These are phyloP conservation scores for Zygosaccharomyces lentus DNA, from an alignment of 805 yeast genomes.

Conservation along the genomic window DNA sequence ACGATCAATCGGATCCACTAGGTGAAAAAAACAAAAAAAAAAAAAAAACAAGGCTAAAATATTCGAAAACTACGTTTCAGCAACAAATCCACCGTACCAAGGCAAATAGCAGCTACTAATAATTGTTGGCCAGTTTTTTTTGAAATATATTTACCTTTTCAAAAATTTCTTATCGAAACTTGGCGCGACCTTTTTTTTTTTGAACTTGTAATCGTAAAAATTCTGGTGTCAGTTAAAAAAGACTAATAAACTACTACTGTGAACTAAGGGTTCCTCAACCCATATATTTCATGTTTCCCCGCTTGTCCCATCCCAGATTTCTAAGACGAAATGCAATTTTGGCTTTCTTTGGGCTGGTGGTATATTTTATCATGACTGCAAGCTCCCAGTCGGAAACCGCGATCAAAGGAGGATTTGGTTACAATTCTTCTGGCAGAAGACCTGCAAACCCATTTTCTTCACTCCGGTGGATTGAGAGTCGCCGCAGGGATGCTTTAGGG, in stretches of 20 bases:
- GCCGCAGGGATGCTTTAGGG: constrained; percentile 4
- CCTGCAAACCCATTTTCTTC: constrained; percentile 7
- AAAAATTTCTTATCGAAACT: not conserved
- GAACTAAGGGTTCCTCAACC: not conserved
- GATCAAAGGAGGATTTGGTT: not conserved
- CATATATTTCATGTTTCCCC: not conserved
- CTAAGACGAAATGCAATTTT: not conserved
- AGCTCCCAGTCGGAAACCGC: not conserved
- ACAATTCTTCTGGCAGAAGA: constrained; percentile 3
- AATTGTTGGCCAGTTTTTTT: not conserved
- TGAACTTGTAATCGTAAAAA: not conserved
- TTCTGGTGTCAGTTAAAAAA: not conserved
- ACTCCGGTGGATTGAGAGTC: constrained; percentile 11
- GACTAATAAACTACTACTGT: too few species aligned
- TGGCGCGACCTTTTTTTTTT: not conserved
- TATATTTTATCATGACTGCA: not conserved
- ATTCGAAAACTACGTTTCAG: too few species aligned
- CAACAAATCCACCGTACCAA: too few species aligned
- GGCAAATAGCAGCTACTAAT: not conserved
- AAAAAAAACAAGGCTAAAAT: too few species aligned
- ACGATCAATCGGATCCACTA: too few species aligned
- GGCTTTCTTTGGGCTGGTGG: not conserved
- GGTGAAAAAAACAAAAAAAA: too few species aligned
- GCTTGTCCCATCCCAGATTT: not conserved
- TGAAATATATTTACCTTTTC: not conserved